These are phyloP conservation scores for Cryptococcus jaspeensis DNA, from an alignment of 1,284 basidiomycete species.

Conservation along the genomic window DNA sequence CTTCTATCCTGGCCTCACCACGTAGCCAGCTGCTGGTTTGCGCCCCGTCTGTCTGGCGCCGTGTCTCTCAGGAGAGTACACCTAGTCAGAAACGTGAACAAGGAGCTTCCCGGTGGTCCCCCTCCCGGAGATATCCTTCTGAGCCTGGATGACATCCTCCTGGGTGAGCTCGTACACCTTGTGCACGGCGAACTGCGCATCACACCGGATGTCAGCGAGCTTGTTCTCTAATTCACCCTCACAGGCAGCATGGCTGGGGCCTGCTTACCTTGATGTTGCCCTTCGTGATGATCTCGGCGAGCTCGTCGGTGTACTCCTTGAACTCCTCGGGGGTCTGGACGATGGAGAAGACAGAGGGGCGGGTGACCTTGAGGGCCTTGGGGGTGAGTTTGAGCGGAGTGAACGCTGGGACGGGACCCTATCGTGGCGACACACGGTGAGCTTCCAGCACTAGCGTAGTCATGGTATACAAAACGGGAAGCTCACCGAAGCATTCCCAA, in stretches of 20 bases:
- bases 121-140: conserved; percentile 74
- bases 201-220: not conserved
- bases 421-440: not conserved
- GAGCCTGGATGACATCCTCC: conserved; percentile 74
- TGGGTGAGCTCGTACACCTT: conserved; percentile 80
- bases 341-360: conserved; percentile 65
- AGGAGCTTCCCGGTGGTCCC: conserved; percentile 80
- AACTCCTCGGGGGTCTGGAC: conserved; percentile 69
- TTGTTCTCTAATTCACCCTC: not conserved
- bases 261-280: conserved; percentile 63
- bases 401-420: conserved; percentile 56
- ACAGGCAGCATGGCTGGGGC: not conserved
- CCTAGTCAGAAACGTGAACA: conserved; percentile 60
- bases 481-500: conserved; percentile 83
- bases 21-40: too few species aligned
- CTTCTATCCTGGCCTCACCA: too few species aligned
- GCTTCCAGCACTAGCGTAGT: not conserved
- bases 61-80: too few species aligned
- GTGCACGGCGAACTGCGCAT: conserved; percentile 59
- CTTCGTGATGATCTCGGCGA: conserved; percentile 64
- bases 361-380: conserved; percentile 79
- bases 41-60: too few species aligned
- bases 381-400: conserved; percentile 68
- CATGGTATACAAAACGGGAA: not conserved
- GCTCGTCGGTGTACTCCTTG: conserved; percentile 62